Conservation (phyloP, 768 basidiomycete species). For the Lepiota subincarnata region DNA sequence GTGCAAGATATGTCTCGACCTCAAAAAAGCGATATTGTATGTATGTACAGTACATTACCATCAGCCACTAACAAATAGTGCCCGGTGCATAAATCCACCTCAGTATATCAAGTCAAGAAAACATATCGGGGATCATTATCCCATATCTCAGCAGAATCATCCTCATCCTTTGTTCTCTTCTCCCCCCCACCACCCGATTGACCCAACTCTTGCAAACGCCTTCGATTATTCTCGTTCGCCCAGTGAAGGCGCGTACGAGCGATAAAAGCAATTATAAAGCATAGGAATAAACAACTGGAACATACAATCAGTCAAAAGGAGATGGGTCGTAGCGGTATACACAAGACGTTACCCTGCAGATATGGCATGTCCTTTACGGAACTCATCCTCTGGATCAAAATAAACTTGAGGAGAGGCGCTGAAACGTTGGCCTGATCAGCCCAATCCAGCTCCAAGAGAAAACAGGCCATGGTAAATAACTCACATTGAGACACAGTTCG, state of each 20-base stretch:
- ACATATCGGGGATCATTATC: slow-evolving; percentile 51
- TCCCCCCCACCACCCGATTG: slow-evolving; percentile 24
- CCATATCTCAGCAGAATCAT: slow-evolving; percentile 31
- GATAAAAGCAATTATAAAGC: slow-evolving; percentile 37
- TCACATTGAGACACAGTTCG: slow-evolving; percentile 55
- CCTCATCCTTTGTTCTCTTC: slow-evolving; percentile 16
- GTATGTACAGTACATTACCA: too few relatives aligned
- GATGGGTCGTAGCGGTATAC: neutral
- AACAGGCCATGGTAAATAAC: slow-evolving; percentile 12
- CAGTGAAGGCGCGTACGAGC: slow-evolving; percentile 40
- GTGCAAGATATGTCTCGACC: too few relatives aligned
- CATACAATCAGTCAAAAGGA: neutral
- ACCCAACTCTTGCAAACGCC: slow-evolving; percentile 9
- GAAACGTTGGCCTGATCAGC: neutral
- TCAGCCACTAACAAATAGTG: too few relatives aligned
- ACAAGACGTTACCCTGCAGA: slow-evolving; percentile 41
- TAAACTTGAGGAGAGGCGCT: neutral
- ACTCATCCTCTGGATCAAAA: slow-evolving; percentile 30
- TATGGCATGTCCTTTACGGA: slow-evolving; percentile 51
- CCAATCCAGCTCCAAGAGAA: neutral
- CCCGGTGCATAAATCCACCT: too few relatives aligned
- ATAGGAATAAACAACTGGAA: slow-evolving; percentile 40
- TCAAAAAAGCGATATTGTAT: too few relatives aligned
- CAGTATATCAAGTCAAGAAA: slow-evolving; percentile 39
- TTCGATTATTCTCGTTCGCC: slow-evolving; percentile 38